A percentile compares a stretch with the other conserved stretches of the same genome.
phyloP scores from a whole-genome alignment of 1,284 basidiomycete species.

The Naganishia cerealis region DNA sequence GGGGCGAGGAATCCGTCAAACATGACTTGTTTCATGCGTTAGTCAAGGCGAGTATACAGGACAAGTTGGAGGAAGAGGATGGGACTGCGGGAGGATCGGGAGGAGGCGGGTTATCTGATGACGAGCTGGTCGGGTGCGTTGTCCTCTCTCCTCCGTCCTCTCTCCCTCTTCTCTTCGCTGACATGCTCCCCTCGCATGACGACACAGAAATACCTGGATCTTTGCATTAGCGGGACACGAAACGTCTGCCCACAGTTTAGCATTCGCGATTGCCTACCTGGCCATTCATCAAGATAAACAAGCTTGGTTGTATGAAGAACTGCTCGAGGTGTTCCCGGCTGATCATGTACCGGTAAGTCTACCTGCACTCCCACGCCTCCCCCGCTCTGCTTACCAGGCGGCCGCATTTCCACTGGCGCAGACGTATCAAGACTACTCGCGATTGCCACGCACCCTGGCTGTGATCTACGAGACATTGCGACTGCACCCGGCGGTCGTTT shows the following conservation, averaged over 20 bases:
- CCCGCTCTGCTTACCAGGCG: neutral
- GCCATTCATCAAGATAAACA: conserved; percentile 64
- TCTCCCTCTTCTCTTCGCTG: neutral
- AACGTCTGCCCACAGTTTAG: conserved; percentile 62
- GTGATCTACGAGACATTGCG: conserved; percentile 65
- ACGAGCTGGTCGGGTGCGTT: conserved; percentile 34
- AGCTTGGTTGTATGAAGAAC: conserved; percentile 62
- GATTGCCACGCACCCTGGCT: conserved; percentile 54
- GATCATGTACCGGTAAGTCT: conserved; percentile 39
- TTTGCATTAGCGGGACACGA: conserved; percentile 47
- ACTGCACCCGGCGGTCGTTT: conserved; percentile 62
- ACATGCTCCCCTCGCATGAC: neutral
- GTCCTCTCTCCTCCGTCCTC: no score
- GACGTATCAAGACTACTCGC: conserved; percentile 61
- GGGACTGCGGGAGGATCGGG: conserved; percentile 4
- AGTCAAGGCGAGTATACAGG: conserved; percentile 27
- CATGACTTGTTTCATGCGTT: conserved; percentile 33
- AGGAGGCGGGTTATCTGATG: conserved; percentile 32
- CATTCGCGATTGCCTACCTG: conserved; percentile 61
- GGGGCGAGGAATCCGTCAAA: conserved; percentile 23
- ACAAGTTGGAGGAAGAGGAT: conserved; percentile 11
- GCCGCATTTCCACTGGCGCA: conserved; percentile 36
- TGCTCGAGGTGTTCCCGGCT: conserved; percentile 56
- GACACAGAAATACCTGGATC: conserved; percentile 32
- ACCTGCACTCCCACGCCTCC: neutral